phyloP scores from a whole-genome alignment of 345 rosid species.

The Murraya paniculata region DNA sequence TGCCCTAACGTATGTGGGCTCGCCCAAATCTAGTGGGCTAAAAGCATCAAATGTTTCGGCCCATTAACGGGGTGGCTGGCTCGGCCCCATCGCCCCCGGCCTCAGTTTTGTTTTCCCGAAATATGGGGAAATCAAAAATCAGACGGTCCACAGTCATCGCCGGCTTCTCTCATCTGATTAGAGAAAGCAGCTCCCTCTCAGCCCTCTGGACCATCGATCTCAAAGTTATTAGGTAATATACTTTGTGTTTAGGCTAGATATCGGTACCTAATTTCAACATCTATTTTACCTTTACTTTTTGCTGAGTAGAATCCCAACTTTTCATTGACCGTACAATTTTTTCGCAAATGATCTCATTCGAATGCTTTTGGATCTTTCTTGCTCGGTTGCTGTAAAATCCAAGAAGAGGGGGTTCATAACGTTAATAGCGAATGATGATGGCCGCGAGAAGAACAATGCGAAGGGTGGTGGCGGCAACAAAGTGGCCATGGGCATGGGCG shows the following conservation, averaged over 20 bases:
- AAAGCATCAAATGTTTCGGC: neutral
- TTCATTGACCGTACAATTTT: too few species aligned
- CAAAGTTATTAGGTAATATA: neutral
- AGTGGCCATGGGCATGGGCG: constrained; percentile 13
- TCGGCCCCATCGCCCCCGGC: neutral
- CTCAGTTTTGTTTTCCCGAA: neutral
- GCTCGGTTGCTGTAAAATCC: too few species aligned
- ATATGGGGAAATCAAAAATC: neutral
- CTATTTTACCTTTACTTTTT: too few species aligned
- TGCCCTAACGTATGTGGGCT: neutral
- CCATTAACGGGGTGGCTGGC: neutral
- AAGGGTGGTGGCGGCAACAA: neutral
- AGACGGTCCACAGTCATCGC: neutral
- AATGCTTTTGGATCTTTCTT: too few species aligned
- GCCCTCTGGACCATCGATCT: neutral
- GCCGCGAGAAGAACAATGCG: constrained; percentile 14
- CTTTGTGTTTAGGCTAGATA: neutral
- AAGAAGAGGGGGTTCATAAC: too few species aligned
- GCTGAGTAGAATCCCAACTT: too few species aligned
- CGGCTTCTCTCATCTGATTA: neutral
- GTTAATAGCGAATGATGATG: neutral
- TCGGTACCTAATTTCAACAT: too few species aligned
- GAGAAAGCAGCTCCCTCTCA: neutral
- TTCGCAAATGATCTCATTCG: too few species aligned
- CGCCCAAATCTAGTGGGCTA: neutral